Evolutionary conservation across 257 asterid genomes (phyloP).

Genomic region (Craterostigma plantagineum): DNA sequence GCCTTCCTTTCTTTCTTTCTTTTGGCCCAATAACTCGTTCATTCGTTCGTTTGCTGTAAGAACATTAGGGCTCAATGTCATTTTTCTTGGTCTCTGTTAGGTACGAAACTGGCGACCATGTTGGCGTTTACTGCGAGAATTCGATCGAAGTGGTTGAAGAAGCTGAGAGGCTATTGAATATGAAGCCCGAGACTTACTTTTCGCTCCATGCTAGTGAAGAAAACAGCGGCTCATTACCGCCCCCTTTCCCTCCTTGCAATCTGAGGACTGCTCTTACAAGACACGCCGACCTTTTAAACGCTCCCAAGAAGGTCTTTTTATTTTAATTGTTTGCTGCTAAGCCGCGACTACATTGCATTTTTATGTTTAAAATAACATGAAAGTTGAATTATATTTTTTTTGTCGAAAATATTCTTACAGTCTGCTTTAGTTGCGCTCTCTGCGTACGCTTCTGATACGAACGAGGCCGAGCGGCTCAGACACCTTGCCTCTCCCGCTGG

Average conservation of each 20-base stretch:
- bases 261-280: constrained; percentile 69
- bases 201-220: constrained; percentile 68
- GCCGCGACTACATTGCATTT: neutral
- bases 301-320: constrained; percentile 67
- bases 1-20: constrained; percentile 10
- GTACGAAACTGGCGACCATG: constrained; percentile 95
- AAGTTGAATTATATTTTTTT: neutral
- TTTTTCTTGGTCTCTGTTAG: constrained; percentile 23
- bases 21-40: neutral
- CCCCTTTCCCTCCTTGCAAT: constrained; percentile 89
- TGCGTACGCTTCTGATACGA: constrained; percentile 59
- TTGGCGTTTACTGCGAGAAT: constrained; percentile 93
- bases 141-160: constrained; percentile 69
- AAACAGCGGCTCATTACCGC: constrained; percentile 64
- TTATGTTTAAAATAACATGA: neutral
- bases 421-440: constrained; percentile 49
- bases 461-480: constrained; percentile 70
- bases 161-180: constrained; percentile 59
- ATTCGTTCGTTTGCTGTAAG: too few species aligned
- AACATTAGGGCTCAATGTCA: neutral
- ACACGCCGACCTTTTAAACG: constrained; percentile 74
- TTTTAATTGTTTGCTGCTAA: too few species aligned
- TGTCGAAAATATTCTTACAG: neutral
- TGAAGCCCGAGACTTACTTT: constrained; percentile 70
- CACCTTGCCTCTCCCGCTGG: constrained; percentile 91